These are phyloP conservation scores for Botryotinia globosa DNA, from an alignment of 2,329 filamentous ascomycete genomes.

Conservation along the genomic window DNA sequence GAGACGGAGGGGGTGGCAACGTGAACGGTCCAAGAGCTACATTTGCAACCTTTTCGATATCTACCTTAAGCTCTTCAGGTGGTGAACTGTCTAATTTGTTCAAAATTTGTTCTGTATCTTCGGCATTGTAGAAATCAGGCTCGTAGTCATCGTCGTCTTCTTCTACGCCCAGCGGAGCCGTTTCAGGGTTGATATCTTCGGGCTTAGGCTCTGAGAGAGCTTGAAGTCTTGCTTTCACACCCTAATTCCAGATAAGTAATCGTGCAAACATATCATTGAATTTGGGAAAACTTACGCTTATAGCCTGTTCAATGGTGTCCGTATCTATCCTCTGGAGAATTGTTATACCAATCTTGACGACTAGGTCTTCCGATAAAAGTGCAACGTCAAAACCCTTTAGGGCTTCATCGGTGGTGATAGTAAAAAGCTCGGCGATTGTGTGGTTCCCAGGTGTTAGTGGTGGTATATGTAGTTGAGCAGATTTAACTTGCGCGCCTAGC, in stretches of 20 bases:
- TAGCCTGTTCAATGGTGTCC: slow-evolving; percentile 66
- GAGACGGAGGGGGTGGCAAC: slow-evolving; percentile 70
- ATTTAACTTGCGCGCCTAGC: slow-evolving; percentile 51
- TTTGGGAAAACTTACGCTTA: slow-evolving; percentile 56
- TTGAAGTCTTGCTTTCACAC: slow-evolving; percentile 49
- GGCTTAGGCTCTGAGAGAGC: slow-evolving; percentile 37
- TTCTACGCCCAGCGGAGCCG: slow-evolving; percentile 61
- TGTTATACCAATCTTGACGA: slow-evolving; percentile 77
- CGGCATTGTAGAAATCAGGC: slow-evolving; percentile 71
- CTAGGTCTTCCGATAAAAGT: slow-evolving; percentile 69
- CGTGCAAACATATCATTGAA: slow-evolving; percentile 14
- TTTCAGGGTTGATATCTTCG: slow-evolving; percentile 52
- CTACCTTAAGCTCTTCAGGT: slow-evolving; percentile 49
- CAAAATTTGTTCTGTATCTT: slow-evolving; percentile 73
- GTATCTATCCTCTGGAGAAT: slow-evolving; percentile 71
- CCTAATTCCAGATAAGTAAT: slow-evolving; percentile 38
- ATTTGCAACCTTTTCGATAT: slow-evolving; percentile 43
- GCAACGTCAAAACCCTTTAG: slow-evolving; percentile 81
- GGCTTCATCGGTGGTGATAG: slow-evolving; percentile 71
- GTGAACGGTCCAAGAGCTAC: slow-evolving; percentile 69
- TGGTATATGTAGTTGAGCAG: slow-evolving; percentile 47
- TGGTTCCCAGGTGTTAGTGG: slow-evolving; percentile 73
- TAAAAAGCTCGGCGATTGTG: slow-evolving; percentile 81
- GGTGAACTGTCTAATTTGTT: slow-evolving; percentile 73
- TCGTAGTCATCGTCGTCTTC: slow-evolving; percentile 93